Percentiles rank a stretch among this genome's conserved stretches.
These are phyloP conservation scores for Malus orientalis DNA, from an alignment of 306 rosid species.

Conservation along the genomic window DNA sequence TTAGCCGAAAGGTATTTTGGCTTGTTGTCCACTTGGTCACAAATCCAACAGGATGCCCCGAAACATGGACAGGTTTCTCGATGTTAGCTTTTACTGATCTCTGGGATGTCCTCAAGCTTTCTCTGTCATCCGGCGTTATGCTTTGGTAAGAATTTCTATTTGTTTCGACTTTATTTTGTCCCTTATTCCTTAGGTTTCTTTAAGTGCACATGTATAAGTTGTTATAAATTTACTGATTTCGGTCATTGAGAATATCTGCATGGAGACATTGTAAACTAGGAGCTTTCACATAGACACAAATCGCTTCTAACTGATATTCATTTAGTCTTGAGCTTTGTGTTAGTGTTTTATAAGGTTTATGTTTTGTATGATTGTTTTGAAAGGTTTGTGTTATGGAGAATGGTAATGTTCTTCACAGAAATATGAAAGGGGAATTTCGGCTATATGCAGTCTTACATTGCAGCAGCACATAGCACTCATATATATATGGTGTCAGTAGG, in stretches of 20 bases:
- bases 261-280: neutral
- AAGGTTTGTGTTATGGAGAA: too few relatives aligned
- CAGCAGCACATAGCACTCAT: too few relatives aligned
- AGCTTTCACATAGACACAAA: neutral
- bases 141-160: constrained; percentile 33
- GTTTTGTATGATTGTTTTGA: too few relatives aligned
- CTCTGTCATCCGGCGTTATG: constrained; percentile 60
- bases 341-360: too few relatives aligned
- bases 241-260: neutral
- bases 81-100: constrained; percentile 52
- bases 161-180: neutral
- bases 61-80: constrained; percentile 59
- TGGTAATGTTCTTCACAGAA: too few relatives aligned
- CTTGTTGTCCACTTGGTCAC: too few relatives aligned
- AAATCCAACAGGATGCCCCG: constrained; percentile 24
- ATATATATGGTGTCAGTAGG: too few relatives aligned
- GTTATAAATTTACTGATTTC: neutral
- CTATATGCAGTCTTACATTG: too few relatives aligned
- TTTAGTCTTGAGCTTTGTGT: constrained; percentile 37
- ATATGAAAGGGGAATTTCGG: too few relatives aligned
- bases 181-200: neutral
- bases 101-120: constrained; percentile 48
- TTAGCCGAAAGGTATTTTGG: too few relatives aligned
- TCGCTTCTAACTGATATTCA: neutral
- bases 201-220: neutral